Evolutionary conservation across 306 rosid species (phyloP).

Genomic region (Inga laurina): DNA sequence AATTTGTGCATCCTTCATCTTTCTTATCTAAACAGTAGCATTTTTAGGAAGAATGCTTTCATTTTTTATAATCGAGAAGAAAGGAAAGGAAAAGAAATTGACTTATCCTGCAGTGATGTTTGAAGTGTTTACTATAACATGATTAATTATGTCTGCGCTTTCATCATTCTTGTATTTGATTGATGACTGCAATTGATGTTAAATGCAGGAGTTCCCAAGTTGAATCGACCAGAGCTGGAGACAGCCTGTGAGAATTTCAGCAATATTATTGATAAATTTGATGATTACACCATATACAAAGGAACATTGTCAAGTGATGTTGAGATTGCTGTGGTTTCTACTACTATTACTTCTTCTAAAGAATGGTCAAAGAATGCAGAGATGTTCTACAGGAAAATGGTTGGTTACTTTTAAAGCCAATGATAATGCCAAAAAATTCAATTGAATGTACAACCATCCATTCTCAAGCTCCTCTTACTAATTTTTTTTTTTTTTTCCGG

Average conservation of each 20-base stretch:
- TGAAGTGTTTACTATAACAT: not conserved
- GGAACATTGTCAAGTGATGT: conserved; percentile 97
- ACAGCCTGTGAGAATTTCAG: conserved; percentile 99
- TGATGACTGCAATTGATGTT: conserved; percentile 1
- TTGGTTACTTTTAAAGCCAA: conserved; percentile 32
- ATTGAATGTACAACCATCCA: not conserved
- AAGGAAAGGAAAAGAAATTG: conserved; percentile 9
- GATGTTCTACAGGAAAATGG: conserved; percentile 73
- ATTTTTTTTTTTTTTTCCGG: not conserved
- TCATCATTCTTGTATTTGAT: conserved; percentile 8
- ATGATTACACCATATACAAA: conserved; percentile 69
- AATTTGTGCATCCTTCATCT: not conserved
- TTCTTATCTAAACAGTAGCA: not conserved
- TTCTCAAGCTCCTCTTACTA: conserved; percentile 22
- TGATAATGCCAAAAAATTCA: not conserved
- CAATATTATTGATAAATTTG: conserved; percentile 68
- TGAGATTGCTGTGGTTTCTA: conserved; percentile 92
- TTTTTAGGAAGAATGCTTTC: not conserved
- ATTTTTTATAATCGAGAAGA: not conserved
- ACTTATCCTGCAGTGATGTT: not conserved
- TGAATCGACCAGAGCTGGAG: conserved; percentile 82
- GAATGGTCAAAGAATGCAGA: conserved; percentile 82
- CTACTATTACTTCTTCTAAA: conserved; percentile 51
- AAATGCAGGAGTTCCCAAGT: conserved; percentile 84
- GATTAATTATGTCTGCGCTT: not conserved